Conservation (phyloP, 345 rosid species). For the Syzygium grande region DNA sequence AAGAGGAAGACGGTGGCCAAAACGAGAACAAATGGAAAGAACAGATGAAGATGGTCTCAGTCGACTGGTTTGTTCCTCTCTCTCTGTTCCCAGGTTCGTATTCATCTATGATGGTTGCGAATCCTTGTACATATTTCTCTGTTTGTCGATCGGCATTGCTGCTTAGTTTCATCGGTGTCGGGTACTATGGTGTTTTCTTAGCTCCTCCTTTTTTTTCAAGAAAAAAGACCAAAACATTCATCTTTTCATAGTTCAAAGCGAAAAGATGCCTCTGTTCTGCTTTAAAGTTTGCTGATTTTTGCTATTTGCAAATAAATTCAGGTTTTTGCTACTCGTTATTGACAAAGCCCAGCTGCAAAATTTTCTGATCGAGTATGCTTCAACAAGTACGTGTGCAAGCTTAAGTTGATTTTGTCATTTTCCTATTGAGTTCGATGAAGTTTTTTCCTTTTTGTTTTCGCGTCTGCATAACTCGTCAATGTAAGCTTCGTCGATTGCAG, state of each 20-base stretch:
- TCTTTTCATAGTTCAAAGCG: background rate
- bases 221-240: rapidly evolving
- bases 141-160: background rate
- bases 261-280: background rate
- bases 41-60: background rate
- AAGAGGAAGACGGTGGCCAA: background rate
- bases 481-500: background rate
- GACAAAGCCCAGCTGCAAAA: background rate
- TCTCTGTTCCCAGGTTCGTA: background rate
- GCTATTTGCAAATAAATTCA: background rate
- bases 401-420: too few species aligned
- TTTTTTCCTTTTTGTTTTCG: background rate
- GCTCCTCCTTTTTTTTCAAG: rapidly evolving
- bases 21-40: background rate
- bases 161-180: background rate
- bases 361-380: too few species aligned
- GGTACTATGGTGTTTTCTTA: background rate
- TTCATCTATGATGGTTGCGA: background rate
- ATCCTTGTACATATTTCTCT: background rate
- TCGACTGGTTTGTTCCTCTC: background rate
- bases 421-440: too few species aligned
- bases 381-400: too few species aligned
- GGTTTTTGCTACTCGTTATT: background rate
- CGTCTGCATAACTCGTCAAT: background rate
- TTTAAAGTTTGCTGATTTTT: background rate